Evolutionary conservation across 23 red algal species (phyloP).

Genomic region (Pyropia haitanensis): DNA sequence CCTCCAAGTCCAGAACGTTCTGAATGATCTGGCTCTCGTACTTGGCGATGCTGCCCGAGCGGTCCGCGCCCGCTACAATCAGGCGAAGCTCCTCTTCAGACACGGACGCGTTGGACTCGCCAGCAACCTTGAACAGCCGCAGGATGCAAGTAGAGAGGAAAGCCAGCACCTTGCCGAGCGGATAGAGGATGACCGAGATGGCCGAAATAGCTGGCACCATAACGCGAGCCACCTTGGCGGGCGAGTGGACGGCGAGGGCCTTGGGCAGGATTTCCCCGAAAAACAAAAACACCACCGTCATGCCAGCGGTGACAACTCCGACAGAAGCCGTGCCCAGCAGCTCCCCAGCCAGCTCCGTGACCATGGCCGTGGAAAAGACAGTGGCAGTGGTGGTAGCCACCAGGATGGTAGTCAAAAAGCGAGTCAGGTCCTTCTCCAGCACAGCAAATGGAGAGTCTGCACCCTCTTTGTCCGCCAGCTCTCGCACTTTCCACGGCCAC

Average conservation of each 20-base stretch:
- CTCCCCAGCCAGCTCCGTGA: constrained; percentile 77
- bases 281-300: constrained; percentile 96
- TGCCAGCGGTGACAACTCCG: constrained; percentile 65
- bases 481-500: constrained; percentile 95
- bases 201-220: constrained; percentile 77
- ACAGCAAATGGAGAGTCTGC: constrained; percentile 60
- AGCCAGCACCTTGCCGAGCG: constrained; percentile 79
- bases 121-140: constrained; percentile 44
- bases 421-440: constrained; percentile 81
- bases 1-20: constrained; percentile 87
- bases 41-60: constrained; percentile 85
- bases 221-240: constrained; percentile 61
- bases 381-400: constrained; percentile 74
- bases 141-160: constrained; percentile 53
- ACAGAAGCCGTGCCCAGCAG: constrained; percentile 74
- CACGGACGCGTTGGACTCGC: constrained; percentile 57
- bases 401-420: constrained; percentile 93
- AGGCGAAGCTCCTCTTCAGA: constrained; percentile 92
- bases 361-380: constrained; percentile 85
- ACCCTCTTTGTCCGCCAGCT: constrained; percentile 81
- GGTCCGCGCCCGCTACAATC: constrained; percentile 90
- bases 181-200: constrained; percentile 93
- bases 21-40: constrained; percentile 94
- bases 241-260: constrained; percentile 79
- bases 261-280: constrained; percentile 99